phyloP scores from a whole-genome alignment of 73 alveolate genomes.

The Paramecium octaurelia region DNA sequence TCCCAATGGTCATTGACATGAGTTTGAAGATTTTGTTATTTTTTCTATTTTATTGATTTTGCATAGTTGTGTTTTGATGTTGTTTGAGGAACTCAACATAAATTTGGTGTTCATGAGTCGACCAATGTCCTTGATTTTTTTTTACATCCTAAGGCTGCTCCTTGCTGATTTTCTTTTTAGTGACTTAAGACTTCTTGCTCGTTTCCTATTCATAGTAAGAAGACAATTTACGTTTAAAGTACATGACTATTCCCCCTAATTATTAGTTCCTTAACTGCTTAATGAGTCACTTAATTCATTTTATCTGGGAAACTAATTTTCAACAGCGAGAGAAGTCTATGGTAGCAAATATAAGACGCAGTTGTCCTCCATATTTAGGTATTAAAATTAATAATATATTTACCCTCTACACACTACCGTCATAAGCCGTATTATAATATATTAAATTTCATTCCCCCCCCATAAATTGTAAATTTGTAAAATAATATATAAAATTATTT shows the following conservation, averaged over 20 bases:
- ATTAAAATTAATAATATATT: neutral
- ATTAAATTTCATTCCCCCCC: neutral
- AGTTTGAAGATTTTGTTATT: constrained; percentile 44
- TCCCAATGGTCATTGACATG: constrained; percentile 18
- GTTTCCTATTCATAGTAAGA: neutral
- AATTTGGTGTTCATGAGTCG: neutral
- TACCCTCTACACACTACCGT: neutral
- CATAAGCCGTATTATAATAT: constrained; percentile 31
- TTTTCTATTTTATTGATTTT: constrained; percentile 1
- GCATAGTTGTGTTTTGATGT: neutral
- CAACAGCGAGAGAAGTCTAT: neutral
- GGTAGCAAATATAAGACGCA: neutral
- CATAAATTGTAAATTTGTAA: neutral
- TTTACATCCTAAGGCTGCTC: neutral
- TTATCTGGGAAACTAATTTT: neutral
- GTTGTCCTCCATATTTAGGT: neutral
- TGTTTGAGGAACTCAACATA: constrained; percentile 26
- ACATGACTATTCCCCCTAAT: neutral
- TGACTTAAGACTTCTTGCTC: neutral
- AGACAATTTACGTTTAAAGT: neutral
- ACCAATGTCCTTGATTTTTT: constrained; percentile 35
- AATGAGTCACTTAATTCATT: neutral
- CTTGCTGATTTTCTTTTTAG: neutral
- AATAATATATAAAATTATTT: neutral
- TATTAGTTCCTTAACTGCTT: constrained; percentile 23